Base-by-base conservation (phyloP, 139 green algal species). In the Chlamydomonas asymmetrica region DNA sequence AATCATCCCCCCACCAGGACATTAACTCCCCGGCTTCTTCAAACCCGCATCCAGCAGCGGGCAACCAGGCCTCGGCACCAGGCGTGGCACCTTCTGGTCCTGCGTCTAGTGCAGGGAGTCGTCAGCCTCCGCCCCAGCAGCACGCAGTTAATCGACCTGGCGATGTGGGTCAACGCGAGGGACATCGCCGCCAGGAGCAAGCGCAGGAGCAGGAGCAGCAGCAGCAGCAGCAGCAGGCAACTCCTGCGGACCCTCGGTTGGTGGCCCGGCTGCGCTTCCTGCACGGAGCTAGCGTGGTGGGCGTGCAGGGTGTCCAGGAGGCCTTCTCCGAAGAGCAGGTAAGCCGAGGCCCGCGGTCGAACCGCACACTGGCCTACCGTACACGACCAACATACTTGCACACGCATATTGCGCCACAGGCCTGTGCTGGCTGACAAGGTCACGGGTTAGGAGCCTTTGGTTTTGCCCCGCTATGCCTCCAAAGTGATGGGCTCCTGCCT, bases 221-320 rank as follows among this genome's bases (percentile, higher is more conserved):
- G 64, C 6, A 16, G 40, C 60, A 22, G 62, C 25, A 45, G 80
- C n/a, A 29, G 29, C 27, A 49, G 5, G 34, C 56, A 9, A 37
- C 54, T 1, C 45, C 70, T 2, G 75, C 61, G 1, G 77, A 80
- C n/a, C 74, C 69, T 0, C 63, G 76, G 13, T 74, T 83, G 45
- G 82, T 84, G 35, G 82, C 82, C 18, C 52, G 82, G 49, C 75
- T 88, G 71, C 70, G 82, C 5, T 85, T 84, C 25, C 78, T 73
- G 25, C 60, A 85, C 49, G 73, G 76, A 22, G 82, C 61, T 0
- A 16, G 43, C 38, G 78, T 88, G 40, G 59, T 85, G 45, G 75
- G 76, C 54, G 71, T 83, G 61, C 78, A 84, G 65, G 62, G 56
- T 9, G 70, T 60, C 20, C 59, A 70, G 27, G 74, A 81, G 34